Percentiles rank a stretch among this genome's conserved stretches.
Conservation (phyloP, 2,329 filamentous ascomycete genomes). For the Penicillium decumbens region DNA sequence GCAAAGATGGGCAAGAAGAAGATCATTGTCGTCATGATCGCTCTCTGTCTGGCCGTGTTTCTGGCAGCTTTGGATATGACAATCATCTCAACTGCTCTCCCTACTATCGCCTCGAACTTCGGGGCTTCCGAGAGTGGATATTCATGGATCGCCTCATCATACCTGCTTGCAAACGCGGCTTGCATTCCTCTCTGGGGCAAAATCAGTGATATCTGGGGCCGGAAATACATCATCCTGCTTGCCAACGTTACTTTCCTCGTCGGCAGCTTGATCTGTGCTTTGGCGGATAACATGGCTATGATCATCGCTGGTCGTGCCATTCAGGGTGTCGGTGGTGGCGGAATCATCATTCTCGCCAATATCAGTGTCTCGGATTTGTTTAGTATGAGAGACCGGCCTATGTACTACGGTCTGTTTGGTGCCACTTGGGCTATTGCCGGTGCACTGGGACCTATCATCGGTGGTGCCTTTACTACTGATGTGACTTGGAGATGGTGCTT, state of each 20-base stretch:
- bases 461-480: slow-evolving; percentile 57
- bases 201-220: slow-evolving; percentile 62
- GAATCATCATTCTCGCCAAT: slow-evolving; percentile 59
- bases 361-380: slow-evolving; percentile 63
- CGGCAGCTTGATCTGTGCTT: slow-evolving; percentile 57
- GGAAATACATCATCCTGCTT: slow-evolving; percentile 58
- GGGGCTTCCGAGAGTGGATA: slow-evolving; percentile 43
- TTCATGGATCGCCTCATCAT: slow-evolving; percentile 48
- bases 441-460: slow-evolving; percentile 57
- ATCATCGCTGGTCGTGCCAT: slow-evolving; percentile 58
- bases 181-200: slow-evolving; percentile 59
- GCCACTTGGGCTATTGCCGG: slow-evolving; percentile 59
- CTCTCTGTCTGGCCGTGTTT: slow-evolving; percentile 52
- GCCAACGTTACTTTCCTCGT: slow-evolving; percentile 60
- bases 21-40: slow-evolving; percentile 40
- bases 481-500: slow-evolving; percentile 60
- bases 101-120: slow-evolving; percentile 43
- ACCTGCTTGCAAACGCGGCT: slow-evolving; percentile 44
- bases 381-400: slow-evolving; percentile 54
- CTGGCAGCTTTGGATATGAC: slow-evolving; percentile 58
- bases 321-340: slow-evolving; percentile 61
- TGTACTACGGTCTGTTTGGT: slow-evolving; percentile 60
- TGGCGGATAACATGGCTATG: slow-evolving; percentile 57
- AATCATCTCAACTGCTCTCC: slow-evolving; percentile 45
- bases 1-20: slow-evolving; percentile 39